Conservation (phyloP, 1,284 basidiomycete species). For the Rhodotorula sp. region DNA sequence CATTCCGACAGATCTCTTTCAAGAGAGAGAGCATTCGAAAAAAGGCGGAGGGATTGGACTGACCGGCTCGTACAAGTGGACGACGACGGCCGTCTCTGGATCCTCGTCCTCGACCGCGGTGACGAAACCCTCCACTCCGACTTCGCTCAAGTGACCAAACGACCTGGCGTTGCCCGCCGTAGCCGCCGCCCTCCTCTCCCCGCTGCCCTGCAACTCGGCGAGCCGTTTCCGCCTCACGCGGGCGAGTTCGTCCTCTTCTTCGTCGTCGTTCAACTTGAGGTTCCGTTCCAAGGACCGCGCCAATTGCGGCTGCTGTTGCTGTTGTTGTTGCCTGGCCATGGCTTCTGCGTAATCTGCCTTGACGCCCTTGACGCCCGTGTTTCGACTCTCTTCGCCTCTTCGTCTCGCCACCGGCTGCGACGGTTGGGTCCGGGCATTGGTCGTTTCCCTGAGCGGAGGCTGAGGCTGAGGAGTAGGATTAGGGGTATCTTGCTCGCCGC, state of each 20-base stretch:
- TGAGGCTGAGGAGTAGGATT: conserved; percentile 19
- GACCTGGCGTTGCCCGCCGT: conserved; percentile 36
- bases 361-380: conserved; percentile 46
- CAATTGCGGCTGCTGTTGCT: conserved; percentile 8
- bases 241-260: conserved; percentile 34
- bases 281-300: conserved; percentile 7
- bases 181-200: conserved; percentile 10
- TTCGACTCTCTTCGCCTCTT: conserved; percentile 17
- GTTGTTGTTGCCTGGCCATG: conserved; percentile 1
- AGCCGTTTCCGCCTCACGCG: conserved; percentile 33
- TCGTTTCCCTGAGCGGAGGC: conserved; percentile 4
- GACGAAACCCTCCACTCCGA: conserved; percentile 70
- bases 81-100: conserved; percentile 67
- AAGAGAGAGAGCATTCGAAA: background rate
- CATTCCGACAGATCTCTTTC: no score
- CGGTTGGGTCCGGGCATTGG: background rate
- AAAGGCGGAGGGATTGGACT: conserved; percentile 51
- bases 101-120: conserved; percentile 65
- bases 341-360: conserved; percentile 39
- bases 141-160: conserved; percentile 78
- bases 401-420: background rate
- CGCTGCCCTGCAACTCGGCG: conserved; percentile 37
- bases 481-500: background rate
- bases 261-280: background rate
- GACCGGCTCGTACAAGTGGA: conserved; percentile 80